phyloP scores from a whole-genome alignment of 2,329 filamentous ascomycete genomes.

The Hypoxylon sp. region DNA sequence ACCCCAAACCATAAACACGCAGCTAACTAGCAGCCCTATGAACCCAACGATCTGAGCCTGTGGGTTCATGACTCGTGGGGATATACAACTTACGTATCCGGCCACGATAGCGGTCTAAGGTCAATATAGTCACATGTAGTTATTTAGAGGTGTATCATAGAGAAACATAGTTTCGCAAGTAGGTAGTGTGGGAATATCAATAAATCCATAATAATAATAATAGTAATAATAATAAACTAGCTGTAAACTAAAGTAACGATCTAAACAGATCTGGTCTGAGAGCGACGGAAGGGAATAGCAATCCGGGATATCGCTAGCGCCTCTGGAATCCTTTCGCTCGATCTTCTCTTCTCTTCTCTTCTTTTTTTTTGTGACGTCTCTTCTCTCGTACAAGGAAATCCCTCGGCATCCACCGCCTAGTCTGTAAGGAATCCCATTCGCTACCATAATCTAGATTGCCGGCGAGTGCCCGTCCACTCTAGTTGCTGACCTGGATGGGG shows the following conservation, averaged over 20 bases:
- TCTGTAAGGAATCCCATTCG: conserved; percentile 9
- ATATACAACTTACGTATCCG: neutral
- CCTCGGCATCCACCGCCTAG: neutral
- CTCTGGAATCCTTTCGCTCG: conserved; percentile 20
- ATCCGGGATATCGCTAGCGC: conserved; percentile 39
- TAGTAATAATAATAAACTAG: conserved; percentile 18
- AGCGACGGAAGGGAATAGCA: conserved; percentile 27
- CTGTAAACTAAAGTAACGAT: conserved; percentile 25
- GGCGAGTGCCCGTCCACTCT: conserved; percentile 2
- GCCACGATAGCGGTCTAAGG: conserved; percentile 1
- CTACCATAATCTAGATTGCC: conserved; percentile 9
- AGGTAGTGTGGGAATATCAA: conserved; percentile 16
- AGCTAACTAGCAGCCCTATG: conserved; percentile 19
- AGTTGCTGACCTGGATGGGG: conserved; percentile 47
- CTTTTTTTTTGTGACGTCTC: conserved; percentile 17
- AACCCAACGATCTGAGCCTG: conserved; percentile 1
- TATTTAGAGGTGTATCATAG: conserved; percentile 1
- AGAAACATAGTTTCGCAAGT: conserved; percentile 1
- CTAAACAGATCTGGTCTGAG: conserved; percentile 27
- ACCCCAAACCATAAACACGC: conserved; percentile 15
- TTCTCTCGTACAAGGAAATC: conserved; percentile 38
- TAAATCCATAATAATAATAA: conserved; percentile 27
- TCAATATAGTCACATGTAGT: conserved; percentile 4
- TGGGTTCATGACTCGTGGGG: conserved; percentile 18
- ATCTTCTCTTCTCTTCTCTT: neutral